A percentile compares a stretch with the other conserved stretches of the same genome.
Evolutionary conservation across 2,329 filamentous ascomycete species (phyloP).

Genomic region (Diaporthe capsici): DNA sequence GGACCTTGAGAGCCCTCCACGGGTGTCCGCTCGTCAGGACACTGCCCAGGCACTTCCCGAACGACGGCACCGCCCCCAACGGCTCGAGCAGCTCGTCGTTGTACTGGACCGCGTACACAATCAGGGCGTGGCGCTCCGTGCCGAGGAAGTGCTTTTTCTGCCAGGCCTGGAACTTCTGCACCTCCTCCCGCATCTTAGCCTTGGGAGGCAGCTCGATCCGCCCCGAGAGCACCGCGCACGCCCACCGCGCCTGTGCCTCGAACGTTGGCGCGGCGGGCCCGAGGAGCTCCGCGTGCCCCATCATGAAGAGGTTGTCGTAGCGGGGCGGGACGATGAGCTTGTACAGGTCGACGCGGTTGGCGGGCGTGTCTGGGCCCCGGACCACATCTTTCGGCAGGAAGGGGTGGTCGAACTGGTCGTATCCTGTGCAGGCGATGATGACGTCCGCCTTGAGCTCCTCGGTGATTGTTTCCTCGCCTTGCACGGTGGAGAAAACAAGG

Average conservation of each 20-base stretch:
- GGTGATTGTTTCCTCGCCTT: slow-evolving; percentile 40
- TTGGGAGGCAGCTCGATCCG: slow-evolving; percentile 46
- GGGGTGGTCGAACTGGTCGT: slow-evolving; percentile 46
- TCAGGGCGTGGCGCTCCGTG: slow-evolving; percentile 51
- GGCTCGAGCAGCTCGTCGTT: slow-evolving; percentile 52
- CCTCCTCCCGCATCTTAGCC: slow-evolving; percentile 48
- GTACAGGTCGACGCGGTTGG: slow-evolving; percentile 50
- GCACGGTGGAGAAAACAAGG: slow-evolving; percentile 45
- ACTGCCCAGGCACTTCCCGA: slow-evolving; percentile 47
- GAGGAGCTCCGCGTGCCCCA: slow-evolving; percentile 51
- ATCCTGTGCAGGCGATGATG: slow-evolving; percentile 53
- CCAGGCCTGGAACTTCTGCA: slow-evolving; percentile 47
- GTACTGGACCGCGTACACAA: slow-evolving; percentile 49
- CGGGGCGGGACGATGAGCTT: slow-evolving; percentile 50
- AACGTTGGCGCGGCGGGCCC: slow-evolving; percentile 51
- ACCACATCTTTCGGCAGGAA: slow-evolving; percentile 49
- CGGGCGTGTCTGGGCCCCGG: slow-evolving; percentile 42
- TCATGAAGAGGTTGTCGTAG: slow-evolving; percentile 52
- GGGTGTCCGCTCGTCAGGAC: slow-evolving; percentile 49
- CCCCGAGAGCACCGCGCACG: slow-evolving; percentile 49
- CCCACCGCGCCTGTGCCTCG: slow-evolving; percentile 54
- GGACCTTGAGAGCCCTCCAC: slow-evolving; percentile 46
- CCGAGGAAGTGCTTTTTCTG: slow-evolving; percentile 49
- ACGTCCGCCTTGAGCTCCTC: slow-evolving; percentile 50
- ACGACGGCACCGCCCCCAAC: slow-evolving; percentile 51